Evolutionary conservation across 139 green algal genomes (phyloP).

Genomic region (Deuterostichococcus epilithicus): DNA sequence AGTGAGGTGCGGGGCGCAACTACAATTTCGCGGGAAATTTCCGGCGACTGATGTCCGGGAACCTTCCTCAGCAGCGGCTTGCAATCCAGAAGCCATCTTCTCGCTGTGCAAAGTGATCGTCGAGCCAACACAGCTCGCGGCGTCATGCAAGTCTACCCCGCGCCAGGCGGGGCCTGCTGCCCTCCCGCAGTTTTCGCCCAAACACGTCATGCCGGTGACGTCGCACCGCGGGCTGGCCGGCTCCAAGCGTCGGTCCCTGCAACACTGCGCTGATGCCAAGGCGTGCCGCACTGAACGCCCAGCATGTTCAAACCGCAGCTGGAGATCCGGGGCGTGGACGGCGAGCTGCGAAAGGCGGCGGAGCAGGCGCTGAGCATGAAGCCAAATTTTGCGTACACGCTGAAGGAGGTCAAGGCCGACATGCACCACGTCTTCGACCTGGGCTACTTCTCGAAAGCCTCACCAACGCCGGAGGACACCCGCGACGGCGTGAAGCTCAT

Average conservation of each 20-base stretch:
- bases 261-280: not conserved
- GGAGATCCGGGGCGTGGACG: conserved; percentile 71
- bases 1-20: not conserved
- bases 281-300: not conserved
- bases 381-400: conserved; percentile 93
- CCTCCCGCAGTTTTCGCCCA: not conserved
- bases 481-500: conserved; percentile 89
- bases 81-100: conserved; percentile 49
- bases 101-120: conserved; percentile 42
- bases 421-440: conserved; percentile 82
- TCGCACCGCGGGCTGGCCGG: not conserved
- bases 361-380: conserved; percentile 58
- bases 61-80: not conserved
- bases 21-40: not conserved
- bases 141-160: conserved; percentile 35
- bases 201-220: not conserved
- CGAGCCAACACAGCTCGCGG: conserved; percentile 46
- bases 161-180: not conserved
- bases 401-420: conserved; percentile 75
- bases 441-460: conserved; percentile 77
- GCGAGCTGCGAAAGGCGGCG: conserved; percentile 65
- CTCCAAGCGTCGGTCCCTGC: not conserved
- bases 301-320: conserved; percentile 37
- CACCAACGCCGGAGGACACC: conserved; percentile 83
- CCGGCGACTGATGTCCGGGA: not conserved